Conservation (phyloP, 2,329 filamentous ascomycete species). For the Pseudocercospora crystallina region DNA sequence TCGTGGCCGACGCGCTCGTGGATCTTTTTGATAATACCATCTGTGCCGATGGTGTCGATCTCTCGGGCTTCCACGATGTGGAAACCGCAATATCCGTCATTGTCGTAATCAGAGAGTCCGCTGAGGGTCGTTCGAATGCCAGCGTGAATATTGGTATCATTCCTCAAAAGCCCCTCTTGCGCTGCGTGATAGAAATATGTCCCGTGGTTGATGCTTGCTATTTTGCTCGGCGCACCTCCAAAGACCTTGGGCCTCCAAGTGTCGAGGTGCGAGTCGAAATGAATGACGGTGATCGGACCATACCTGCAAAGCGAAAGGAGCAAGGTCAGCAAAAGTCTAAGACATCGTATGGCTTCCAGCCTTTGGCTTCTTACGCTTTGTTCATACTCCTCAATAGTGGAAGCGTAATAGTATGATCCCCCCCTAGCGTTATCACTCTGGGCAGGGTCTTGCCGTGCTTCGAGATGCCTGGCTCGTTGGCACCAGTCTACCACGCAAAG, state of each 20-base stretch:
- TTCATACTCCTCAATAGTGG: constrained; percentile 57
- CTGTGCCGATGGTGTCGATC: constrained; percentile 64
- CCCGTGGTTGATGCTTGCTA: constrained; percentile 76
- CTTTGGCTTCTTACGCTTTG: constrained; percentile 57
- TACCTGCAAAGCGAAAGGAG: background rate
- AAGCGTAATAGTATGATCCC: constrained; percentile 63
- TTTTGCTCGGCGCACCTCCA: constrained; percentile 73
- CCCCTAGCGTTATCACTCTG: constrained; percentile 72
- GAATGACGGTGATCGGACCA: constrained; percentile 56
- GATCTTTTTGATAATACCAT: constrained; percentile 78
- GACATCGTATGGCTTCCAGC: no score
- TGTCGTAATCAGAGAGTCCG: constrained; percentile 77
- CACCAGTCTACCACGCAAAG: no score
- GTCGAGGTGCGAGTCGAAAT: constrained; percentile 60
- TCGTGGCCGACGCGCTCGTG: constrained; percentile 63
- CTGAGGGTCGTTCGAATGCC: constrained; percentile 81
- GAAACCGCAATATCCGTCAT: constrained; percentile 82
- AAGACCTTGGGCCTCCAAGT: constrained; percentile 83
- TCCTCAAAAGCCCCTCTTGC: constrained; percentile 73
- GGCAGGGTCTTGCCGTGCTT: constrained; percentile 74
- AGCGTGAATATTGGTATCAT: constrained; percentile 84
- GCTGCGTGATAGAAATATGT: constrained; percentile 86
- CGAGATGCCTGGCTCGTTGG: constrained; percentile 65
- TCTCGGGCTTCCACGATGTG: constrained; percentile 75
- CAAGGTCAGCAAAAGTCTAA: no score